Evolutionary conservation across 116 monocot species (phyloP), one percentile per base, ranked within the genome.

Genomic region (Zostera marina): DNA sequence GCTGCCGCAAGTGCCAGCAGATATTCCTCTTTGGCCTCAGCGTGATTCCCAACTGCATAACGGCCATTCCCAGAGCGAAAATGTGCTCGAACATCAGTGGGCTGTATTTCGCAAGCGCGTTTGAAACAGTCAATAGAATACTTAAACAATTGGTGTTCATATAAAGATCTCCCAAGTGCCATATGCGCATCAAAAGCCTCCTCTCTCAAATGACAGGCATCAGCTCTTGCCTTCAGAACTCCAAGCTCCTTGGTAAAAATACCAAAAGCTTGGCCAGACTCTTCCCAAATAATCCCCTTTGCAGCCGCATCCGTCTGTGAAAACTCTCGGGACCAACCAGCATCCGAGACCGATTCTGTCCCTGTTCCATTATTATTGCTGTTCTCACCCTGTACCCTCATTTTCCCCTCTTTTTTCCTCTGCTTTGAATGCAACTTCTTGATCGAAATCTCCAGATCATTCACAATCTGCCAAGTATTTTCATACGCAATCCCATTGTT

Each of bases 1-100:
- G 90, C 96, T 0, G 83, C 85, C 64, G 85, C 96, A 7, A 96
- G 69, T 0, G 96, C 82, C 8, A 96, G 76, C 10, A 89, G 46
- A 59, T 85, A 89, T 78, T 96, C 89, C 68, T 96, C 96, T 58
- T 89, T 96, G n/a, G 96, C 80, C 48, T 96, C 85, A 2, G 68
- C 56, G 45, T 83, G 70, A 22, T 71, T 70, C 7, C 89, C 90
- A 2, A 89, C 73, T 16, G 83, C 77, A 49, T 96, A 85, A 15
- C 89, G 76, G 1, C 78, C 47, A 20, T 85, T 89, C 12, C 96
- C 96, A 1, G 82, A 66, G 8, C 84, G 81, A 66, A 96, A 96
- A 45, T 89, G 96, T 1, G 96, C 60, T 41, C 89, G 76, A 7
- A 80, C 90, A 57, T 89, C 90, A 0, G 80, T 85, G 12, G 96